Percentiles rank a stretch among this genome's conserved stretches.
Evolutionary conservation across 805 yeast genomes (phyloP).

Genomic region (Tetrapisispora phaffii): DNA sequence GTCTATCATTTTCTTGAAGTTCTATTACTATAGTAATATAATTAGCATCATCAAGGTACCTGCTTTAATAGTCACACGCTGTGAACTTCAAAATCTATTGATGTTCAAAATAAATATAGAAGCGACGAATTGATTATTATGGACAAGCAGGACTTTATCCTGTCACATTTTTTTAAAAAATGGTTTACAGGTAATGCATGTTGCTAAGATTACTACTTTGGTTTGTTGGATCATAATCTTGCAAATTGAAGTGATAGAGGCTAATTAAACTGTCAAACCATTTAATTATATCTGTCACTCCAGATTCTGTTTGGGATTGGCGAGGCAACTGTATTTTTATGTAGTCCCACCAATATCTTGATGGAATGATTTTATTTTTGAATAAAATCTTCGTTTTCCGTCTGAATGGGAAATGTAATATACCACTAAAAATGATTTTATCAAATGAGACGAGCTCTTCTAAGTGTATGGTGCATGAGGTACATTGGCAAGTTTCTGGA

Average conservation of each 20-base stretch:
- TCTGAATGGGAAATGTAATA: constrained; percentile 17
- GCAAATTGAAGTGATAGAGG: constrained; percentile 7
- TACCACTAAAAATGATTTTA: constrained; percentile 19
- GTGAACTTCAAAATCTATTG: too few relatives aligned
- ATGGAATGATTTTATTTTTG: constrained; percentile 24
- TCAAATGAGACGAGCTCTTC: constrained; percentile 22
- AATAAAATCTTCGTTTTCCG: constrained; percentile 22
- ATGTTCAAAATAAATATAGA: too few relatives aligned
- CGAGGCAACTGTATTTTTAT: constrained; percentile 20
- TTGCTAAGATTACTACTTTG: not conserved
- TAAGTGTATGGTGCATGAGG: constrained; percentile 20
- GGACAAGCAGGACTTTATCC: too few relatives aligned
- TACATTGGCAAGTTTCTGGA: constrained; percentile 17
- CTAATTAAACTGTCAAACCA: constrained; percentile 24
- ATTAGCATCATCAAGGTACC: too few relatives aligned
- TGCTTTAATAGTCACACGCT: too few relatives aligned
- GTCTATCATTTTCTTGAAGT: too few relatives aligned
- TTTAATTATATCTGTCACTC: constrained; percentile 14
- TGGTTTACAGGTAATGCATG: not conserved
- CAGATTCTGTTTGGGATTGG: constrained; percentile 15
- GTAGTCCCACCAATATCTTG: constrained; percentile 29
- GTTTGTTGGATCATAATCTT: not conserved
- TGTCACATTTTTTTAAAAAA: not conserved
- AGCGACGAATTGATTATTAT: too few relatives aligned
- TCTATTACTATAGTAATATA: too few relatives aligned